Evolutionary conservation across 768 basidiomycete genomes (phyloP), one percentile per base, ranked within the genome.

Genomic region (Suillus brevipes): DNA sequence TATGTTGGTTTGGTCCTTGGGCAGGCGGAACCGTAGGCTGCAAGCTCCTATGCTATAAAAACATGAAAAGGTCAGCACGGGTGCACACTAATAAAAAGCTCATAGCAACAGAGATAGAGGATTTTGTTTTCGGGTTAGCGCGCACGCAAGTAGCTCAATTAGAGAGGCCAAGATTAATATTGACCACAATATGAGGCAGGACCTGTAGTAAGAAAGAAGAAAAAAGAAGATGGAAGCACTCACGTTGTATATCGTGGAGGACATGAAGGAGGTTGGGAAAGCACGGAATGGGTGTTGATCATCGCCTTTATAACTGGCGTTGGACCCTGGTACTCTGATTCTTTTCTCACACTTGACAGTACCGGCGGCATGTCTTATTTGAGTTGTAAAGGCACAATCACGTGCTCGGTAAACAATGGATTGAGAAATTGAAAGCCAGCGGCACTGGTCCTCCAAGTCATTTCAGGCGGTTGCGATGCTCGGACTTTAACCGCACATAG

Each of bases 21-120:
- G 80, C 67, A 28, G 77, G 82, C 1, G 84, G 83, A 0, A 75
- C 81, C 0, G 83, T 80, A 2, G 85, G 86, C 72, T 86, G 85
- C 47, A 87, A 81, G 66, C 80, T 81, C 69, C 85, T 79, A 66
- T 87, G 85, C 82, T 81, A 77, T 68, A 65, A 53, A 43, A 60
- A 25, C 36, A 60, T 31, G 23, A 28, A 55, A 6, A 65, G 0
- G 67, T 78, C 7, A 78, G 73, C 66, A 52, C 18, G 12, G 23
- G 57, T 38, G 60, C 49, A 28, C 23, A 42, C 38, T 6, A n/a
- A 34, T 47, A 0, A 40, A 28, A 43, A 23, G 34, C 18, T 34
- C 56, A 25, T 12, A 25, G 18, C 18, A 56, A 64, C 43, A 66
- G 66, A 57, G 9, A 23, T 59, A 37, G 25, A 58, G 57, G 73